These are phyloP conservation scores for Conringia planisiliqua DNA, from an alignment of 345 rosid genomes.

Conservation along the genomic window DNA sequence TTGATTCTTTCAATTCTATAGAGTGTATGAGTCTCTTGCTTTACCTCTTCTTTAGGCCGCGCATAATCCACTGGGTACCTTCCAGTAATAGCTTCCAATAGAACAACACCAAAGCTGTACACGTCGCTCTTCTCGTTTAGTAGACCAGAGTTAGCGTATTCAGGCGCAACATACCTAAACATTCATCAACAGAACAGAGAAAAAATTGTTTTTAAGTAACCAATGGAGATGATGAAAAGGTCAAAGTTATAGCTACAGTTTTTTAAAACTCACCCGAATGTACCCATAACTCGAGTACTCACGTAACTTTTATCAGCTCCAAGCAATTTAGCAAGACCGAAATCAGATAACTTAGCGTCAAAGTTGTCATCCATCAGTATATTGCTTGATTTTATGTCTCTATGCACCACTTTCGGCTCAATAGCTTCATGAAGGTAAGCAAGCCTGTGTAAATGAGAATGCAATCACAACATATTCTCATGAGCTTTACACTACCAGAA, in stretches of 20 bases:
- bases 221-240: background rate
- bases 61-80: constrained; percentile 93
- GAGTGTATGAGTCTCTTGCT: background rate
- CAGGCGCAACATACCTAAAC: constrained; percentile 89
- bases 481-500: background rate
- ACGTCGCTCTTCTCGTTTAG: constrained; percentile 95
- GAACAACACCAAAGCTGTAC: constrained; percentile 91
- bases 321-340: constrained; percentile 88
- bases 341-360: constrained; percentile 91
- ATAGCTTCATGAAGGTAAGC: constrained; percentile 96
- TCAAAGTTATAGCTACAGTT: background rate
- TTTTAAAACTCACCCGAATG: constrained; percentile 72
- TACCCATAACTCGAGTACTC: constrained; percentile 97
- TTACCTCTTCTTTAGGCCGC: constrained; percentile 84
- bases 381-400: constrained; percentile 97
- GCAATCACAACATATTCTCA: constrained; percentile 1
- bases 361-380: constrained; percentile 80
- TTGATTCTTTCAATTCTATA: background rate
- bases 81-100: constrained; percentile 96
- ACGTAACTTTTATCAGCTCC: constrained; percentile 88
- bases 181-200: constrained; percentile 11
- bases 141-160: constrained; percentile 92
- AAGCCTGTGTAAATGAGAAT: constrained; percentile 43
- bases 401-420: constrained; percentile 97
- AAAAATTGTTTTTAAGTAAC: background rate